Evolutionary conservation across 768 basidiomycete species (phyloP), one percentile per base, ranked within the genome.

Genomic region (Calocera cornea): DNA sequence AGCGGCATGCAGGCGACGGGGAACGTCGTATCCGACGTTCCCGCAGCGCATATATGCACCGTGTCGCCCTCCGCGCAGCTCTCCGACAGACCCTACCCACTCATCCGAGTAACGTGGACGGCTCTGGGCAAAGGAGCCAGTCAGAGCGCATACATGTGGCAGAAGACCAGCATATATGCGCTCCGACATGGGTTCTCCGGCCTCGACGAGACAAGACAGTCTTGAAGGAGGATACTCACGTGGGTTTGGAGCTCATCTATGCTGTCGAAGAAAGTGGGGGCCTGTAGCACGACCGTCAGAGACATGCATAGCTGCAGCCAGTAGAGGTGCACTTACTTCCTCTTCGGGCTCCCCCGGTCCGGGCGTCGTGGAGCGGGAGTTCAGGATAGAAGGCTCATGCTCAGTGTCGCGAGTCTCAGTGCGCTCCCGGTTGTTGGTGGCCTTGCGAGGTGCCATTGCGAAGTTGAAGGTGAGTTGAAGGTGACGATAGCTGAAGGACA

Each of bases 221-320:
- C n/a, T n/a, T n/a, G n/a, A 19, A 22, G 41, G 2, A 2, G 22
- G n/a, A 2, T 27, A 65, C 82, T 34, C 72, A 87, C 90, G 74
- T 92, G 87, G 71, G 89, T 86, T 73, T 92, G 90, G 16, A 92
- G 85, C 70, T 91, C 90, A 71, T 92, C 90, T n/a, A 92, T 83
- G 24, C 79, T 85, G 72, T 90, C 89, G 71, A 91, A 92, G 75
- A 82, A 88, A 7, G 83, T 79, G 0, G 10, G 24, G 31, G 16
- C 22, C 54, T 60, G 27, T 8, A 5, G 2, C 5, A 10, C 7
- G 19, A 60, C 7, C 14, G 31, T 60, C 14, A 60, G 27, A 60
- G 27, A 33, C 14, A 31, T 5, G 54, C 16, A 10, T 29, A 10
- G 10, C 8, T 2, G 10, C 8, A 27, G 14, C 8, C 7, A 19